phyloP scores from a whole-genome alignment of 352 stramenopile species.

The Paralagenidium karlingii region DNA sequence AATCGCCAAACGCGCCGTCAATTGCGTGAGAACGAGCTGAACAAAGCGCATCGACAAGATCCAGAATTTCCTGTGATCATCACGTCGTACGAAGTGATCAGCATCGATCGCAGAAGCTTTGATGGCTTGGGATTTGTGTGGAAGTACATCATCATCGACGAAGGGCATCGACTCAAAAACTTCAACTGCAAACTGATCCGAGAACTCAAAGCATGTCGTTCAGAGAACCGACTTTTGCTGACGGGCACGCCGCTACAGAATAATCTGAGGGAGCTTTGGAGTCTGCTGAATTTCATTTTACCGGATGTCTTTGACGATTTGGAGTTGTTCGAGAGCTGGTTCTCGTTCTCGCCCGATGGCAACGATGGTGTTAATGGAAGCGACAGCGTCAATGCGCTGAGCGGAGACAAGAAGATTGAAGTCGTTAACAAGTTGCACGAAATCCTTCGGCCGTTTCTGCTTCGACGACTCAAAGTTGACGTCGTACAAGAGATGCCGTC shows the following conservation, averaged over 20 bases:
- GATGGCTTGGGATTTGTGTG: conserved; percentile 47
- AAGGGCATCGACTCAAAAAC: conserved; percentile 98
- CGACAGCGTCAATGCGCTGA: conserved; percentile 55
- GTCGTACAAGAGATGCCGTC: conserved; percentile 89
- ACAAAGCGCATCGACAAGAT: conserved; percentile 33
- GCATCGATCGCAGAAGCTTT: conserved; percentile 59
- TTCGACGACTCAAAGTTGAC: conserved; percentile 93
- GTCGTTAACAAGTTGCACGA: conserved; percentile 95
- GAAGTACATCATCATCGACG: conserved; percentile 97
- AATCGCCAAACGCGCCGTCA: conserved; percentile 27
- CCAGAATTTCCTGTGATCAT: conserved; percentile 76
- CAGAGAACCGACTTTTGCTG: conserved; percentile 91
- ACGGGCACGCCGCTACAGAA: conserved; percentile 97
- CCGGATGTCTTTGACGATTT: conserved; percentile 96
- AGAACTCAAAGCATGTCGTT: conserved; percentile 88
- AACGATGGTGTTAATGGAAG: conserved; percentile 46
- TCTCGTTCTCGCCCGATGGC: conserved; percentile 94
- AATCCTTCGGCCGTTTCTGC: conserved; percentile 94
- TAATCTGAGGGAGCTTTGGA: conserved; percentile 97
- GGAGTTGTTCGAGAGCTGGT: conserved; percentile 97
- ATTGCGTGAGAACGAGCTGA: conserved; percentile 35
- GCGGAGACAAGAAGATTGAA: conserved; percentile 86
- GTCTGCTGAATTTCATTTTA: conserved; percentile 97
- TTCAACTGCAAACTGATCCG: conserved; percentile 91
- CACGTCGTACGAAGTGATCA: conserved; percentile 82